Evolutionary conservation across 106 monocot species (phyloP).

Genomic region (Dioscorea zingiberensis): DNA sequence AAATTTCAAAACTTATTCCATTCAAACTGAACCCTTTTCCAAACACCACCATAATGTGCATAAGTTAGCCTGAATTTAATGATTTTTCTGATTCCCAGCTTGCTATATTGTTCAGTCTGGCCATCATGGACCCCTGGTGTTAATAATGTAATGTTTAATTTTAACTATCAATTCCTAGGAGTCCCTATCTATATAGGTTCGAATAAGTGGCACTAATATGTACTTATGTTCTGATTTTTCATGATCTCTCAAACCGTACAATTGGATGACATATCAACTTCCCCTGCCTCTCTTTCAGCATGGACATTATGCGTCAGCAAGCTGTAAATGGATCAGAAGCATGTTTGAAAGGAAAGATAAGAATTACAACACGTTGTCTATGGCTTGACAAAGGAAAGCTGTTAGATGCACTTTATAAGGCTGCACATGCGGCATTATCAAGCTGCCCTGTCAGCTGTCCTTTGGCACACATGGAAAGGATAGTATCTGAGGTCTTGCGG

Average conservation of each 20-base stretch:
- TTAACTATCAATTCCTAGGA: too few species aligned
- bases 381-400: conserved; percentile 99
- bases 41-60: too few species aligned
- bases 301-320: conserved; percentile 77
- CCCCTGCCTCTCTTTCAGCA: conserved; percentile 41
- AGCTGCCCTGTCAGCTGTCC: conserved; percentile 93
- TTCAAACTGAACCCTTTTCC: too few species aligned
- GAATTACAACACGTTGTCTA: conserved; percentile 82
- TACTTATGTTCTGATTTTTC: background rate
- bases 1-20: too few species aligned
- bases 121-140: background rate
- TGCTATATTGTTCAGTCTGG: background rate
- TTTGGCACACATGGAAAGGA: conserved; percentile 81
- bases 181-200: too few species aligned
- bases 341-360: conserved; percentile 74
- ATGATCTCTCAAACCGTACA: too few species aligned
- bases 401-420: conserved; percentile 89
- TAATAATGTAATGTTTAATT: too few species aligned
- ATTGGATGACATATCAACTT: too few species aligned
- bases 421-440: conserved; percentile 86
- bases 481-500: conserved; percentile 83
- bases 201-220: too few species aligned
- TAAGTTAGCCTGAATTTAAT: too few species aligned
- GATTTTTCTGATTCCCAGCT: too few species aligned
- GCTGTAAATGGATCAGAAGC: conserved; percentile 48